Percentiles rank a stretch among this genome's conserved stretches.
These are phyloP conservation scores for Tylopilus vinaceipallidus DNA, from an alignment of 768 basidiomycete species.

Conservation along the genomic window DNA sequence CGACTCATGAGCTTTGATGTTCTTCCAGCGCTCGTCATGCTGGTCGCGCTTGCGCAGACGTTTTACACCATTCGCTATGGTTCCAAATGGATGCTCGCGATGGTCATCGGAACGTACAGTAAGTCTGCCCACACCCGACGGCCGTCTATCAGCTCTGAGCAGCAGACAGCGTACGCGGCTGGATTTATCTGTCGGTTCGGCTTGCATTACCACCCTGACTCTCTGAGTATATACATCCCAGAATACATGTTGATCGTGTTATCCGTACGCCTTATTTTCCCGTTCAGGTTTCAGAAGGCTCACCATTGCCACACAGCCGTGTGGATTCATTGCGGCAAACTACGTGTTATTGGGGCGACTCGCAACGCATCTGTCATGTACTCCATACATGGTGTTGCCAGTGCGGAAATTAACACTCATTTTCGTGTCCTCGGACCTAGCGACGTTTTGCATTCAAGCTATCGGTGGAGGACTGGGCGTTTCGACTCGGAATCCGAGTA, in stretches of 20 bases:
- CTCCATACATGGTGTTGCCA: constrained; percentile 48
- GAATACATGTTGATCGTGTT: constrained; percentile 62
- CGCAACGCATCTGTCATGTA: constrained; percentile 46
- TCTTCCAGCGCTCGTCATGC: constrained; percentile 31
- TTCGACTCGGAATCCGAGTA: constrained; percentile 1
- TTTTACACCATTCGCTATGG: constrained; percentile 43
- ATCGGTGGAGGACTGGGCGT: constrained; percentile 3
- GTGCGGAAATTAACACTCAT: constrained; percentile 49
- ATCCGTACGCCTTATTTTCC: constrained; percentile 33
- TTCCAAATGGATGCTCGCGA: constrained; percentile 56
- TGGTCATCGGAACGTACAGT: constrained; percentile 63
- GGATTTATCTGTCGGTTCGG: constrained; percentile 58
- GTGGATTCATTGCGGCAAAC: constrained; percentile 70
- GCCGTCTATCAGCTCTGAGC: background rate
- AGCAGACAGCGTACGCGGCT: constrained; percentile 47
- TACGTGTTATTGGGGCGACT: constrained; percentile 67
- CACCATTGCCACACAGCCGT: constrained; percentile 43
- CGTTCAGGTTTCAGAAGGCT: constrained; percentile 9
- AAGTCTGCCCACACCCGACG: constrained; percentile 16
- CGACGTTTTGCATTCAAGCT: constrained; percentile 67
- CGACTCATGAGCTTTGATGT: background rate
- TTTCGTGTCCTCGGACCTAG: constrained; percentile 62
- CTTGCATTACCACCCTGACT: constrained; percentile 52
- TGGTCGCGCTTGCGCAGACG: constrained; percentile 44
- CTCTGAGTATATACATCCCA: constrained; percentile 49